Evolutionary conservation across 2,329 filamentous ascomycete genomes (phyloP).

Genomic region (Clonostachys chloroleuca): DNA sequence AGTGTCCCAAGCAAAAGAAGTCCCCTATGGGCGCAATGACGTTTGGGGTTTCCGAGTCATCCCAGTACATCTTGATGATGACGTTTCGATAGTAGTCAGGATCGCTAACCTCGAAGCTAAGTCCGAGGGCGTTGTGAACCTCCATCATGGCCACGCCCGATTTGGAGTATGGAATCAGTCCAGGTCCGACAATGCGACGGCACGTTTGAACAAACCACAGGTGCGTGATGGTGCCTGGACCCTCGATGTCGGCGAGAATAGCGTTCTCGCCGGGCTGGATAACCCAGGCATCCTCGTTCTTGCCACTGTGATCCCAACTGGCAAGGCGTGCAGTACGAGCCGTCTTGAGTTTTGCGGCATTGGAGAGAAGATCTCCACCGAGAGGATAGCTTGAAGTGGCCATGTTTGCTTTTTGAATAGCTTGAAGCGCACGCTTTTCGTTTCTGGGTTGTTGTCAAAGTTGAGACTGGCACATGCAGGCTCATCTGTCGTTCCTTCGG

Average conservation of each 20-base stretch:
- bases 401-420: too few relatives aligned
- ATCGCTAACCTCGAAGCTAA: slow-evolving; percentile 23
- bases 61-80: slow-evolving; percentile 27
- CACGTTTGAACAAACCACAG: slow-evolving; percentile 25
- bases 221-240: slow-evolving; percentile 22
- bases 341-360: slow-evolving; percentile 8
- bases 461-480: too few relatives aligned
- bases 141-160: slow-evolving; percentile 26
- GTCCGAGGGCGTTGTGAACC: slow-evolving; percentile 20
- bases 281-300: slow-evolving; percentile 23
- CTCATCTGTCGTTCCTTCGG: too few relatives aligned
- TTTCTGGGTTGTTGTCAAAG: too few relatives aligned
- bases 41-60: slow-evolving; percentile 20
- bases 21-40: slow-evolving; percentile 22
- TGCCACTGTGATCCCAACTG: slow-evolving; percentile 20
- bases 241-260: slow-evolving; percentile 19
- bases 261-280: slow-evolving; percentile 19
- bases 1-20: slow-evolving; percentile 23
- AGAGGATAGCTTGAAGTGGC: too few relatives aligned
- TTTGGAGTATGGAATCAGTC: slow-evolving; percentile 23
- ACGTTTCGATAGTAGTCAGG: slow-evolving; percentile 27
- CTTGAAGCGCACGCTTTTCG: too few relatives aligned
- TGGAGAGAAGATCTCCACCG: neutral
- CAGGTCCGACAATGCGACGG: slow-evolving; percentile 22
- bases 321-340: slow-evolving; percentile 18